Evolutionary conservation across 2,329 filamentous ascomycete genomes (phyloP).

Genomic region (Aspergillus sp.): DNA sequence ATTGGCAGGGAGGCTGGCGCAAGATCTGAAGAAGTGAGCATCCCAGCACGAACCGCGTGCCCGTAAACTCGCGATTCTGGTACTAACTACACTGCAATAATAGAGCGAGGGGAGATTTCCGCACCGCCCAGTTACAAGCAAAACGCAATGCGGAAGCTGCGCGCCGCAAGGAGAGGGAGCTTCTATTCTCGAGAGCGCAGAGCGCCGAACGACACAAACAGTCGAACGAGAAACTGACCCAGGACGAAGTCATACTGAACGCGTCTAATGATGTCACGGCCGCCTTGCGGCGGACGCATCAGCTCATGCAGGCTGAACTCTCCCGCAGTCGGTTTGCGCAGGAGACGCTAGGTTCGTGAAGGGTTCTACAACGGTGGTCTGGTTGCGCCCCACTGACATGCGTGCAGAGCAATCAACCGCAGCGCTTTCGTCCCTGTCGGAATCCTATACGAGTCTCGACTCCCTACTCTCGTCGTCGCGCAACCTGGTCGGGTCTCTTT

Average conservation of each 20-base stretch:
- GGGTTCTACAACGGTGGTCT: not conserved
- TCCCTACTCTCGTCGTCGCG: constrained; percentile 71
- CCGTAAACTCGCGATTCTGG: not conserved
- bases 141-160: constrained; percentile 72
- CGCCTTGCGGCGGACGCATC: constrained; percentile 79
- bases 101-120: constrained; percentile 66
- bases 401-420: constrained; percentile 67
- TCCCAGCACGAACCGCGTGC: not conserved
- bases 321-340: constrained; percentile 84
- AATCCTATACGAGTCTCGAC: constrained; percentile 78
- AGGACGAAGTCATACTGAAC: constrained; percentile 70
- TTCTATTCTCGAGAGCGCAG: constrained; percentile 61
- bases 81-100: not conserved
- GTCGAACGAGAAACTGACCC: constrained; percentile 54
- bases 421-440: constrained; percentile 74
- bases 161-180: constrained; percentile 71
- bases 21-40: constrained; percentile 69
- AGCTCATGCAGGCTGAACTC: constrained; percentile 80
- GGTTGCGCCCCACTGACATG: constrained; percentile 6
- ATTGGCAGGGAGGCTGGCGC: constrained; percentile 62
- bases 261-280: constrained; percentile 81
- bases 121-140: constrained; percentile 76
- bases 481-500: constrained; percentile 71
- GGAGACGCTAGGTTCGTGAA: constrained; percentile 63
- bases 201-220: constrained; percentile 25